These are phyloP conservation scores for Trichosporon inkin DNA, from an alignment of 1,284 basidiomycete genomes.

Conservation along the genomic window DNA sequence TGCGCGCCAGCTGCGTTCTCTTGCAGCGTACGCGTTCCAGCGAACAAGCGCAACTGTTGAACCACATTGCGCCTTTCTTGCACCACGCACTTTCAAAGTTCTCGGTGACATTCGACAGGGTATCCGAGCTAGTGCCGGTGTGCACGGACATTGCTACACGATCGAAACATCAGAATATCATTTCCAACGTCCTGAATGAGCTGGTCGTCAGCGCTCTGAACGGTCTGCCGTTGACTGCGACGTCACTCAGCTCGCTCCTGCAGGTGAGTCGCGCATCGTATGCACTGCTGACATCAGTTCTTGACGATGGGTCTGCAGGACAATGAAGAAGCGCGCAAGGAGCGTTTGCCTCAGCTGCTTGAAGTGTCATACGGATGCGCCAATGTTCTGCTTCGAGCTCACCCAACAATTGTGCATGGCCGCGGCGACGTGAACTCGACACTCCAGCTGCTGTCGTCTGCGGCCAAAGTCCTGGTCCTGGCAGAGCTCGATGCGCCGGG, in stretches of 20 bases:
- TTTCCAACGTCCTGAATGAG: slow-evolving; percentile 31
- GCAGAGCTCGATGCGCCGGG: slow-evolving; percentile 29
- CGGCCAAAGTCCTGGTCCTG: slow-evolving; percentile 28
- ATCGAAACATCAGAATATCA: slow-evolving; percentile 27
- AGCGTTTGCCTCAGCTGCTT: slow-evolving; percentile 9
- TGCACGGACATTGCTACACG: slow-evolving; percentile 13
- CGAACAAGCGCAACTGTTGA: slow-evolving; percentile 21
- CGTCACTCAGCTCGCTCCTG: slow-evolving; percentile 30
- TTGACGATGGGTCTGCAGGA: slow-evolving; percentile 10
- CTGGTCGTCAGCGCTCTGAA: slow-evolving; percentile 24
- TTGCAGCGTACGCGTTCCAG: neutral
- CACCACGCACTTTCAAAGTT: slow-evolving; percentile 30
- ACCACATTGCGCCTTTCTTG: slow-evolving; percentile 37
- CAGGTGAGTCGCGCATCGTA: slow-evolving; percentile 15
- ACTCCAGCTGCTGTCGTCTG: slow-evolving; percentile 20
- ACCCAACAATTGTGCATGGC: slow-evolving; percentile 20
- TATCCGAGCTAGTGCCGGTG: slow-evolving; percentile 14
- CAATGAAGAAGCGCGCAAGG: slow-evolving; percentile 1
- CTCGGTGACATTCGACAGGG: slow-evolving; percentile 19
- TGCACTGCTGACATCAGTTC: slow-evolving; percentile 11
- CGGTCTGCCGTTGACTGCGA: slow-evolving; percentile 24
- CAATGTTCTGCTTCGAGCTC: slow-evolving; percentile 28
- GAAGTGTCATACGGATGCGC: slow-evolving; percentile 30
- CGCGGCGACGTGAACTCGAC: slow-evolving; percentile 21
- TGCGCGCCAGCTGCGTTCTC: slow-evolving; percentile 21